These are phyloP conservation scores for Chrysoporthe deuterocubensis DNA, from an alignment of 2,329 filamentous ascomycete genomes.

Conservation along the genomic window DNA sequence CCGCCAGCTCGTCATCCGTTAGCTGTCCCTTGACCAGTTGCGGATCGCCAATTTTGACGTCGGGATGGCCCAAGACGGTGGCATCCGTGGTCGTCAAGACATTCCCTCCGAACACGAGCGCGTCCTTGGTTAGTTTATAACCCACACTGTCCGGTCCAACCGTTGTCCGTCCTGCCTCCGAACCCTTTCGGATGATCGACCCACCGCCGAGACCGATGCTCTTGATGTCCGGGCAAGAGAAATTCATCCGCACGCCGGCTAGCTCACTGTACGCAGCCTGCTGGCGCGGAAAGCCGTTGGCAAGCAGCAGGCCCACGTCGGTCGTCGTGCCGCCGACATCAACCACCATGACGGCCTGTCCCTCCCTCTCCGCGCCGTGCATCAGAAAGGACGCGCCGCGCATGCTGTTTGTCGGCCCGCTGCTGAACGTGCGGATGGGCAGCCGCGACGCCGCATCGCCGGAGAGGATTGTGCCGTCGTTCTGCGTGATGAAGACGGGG, in stretches of 20 bases:
- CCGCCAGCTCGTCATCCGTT: conserved; percentile 38
- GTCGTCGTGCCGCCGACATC: conserved; percentile 60
- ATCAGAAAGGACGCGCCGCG: conserved; percentile 53
- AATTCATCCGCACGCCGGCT: conserved; percentile 51
- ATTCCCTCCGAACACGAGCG: conserved; percentile 51
- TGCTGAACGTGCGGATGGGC: conserved; percentile 54
- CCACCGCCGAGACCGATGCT: conserved; percentile 49
- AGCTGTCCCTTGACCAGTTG: conserved; percentile 35
- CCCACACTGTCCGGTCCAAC: conserved; percentile 58
- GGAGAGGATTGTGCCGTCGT: conserved; percentile 52
- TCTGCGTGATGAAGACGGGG: conserved; percentile 53
- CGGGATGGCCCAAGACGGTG: conserved; percentile 48
- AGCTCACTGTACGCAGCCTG: conserved; percentile 50
- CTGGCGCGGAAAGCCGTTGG: conserved; percentile 53
- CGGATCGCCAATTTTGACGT: conserved; percentile 48
- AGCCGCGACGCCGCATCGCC: conserved; percentile 46
- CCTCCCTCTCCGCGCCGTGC: conserved; percentile 35
- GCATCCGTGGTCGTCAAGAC: conserved; percentile 54
- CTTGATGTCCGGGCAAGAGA: conserved; percentile 42
- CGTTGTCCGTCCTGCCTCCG: conserved; percentile 35
- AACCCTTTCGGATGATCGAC: conserved; percentile 41
- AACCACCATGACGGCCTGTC: conserved; percentile 45
- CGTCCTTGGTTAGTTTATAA: conserved; percentile 49
- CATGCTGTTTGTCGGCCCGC: conserved; percentile 55
- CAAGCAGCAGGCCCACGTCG: conserved; percentile 53